Evolutionary conservation across 2,329 filamentous ascomycete genomes (phyloP), one percentile per base, ranked within the genome.

Genomic region (Penicillium sp.): DNA sequence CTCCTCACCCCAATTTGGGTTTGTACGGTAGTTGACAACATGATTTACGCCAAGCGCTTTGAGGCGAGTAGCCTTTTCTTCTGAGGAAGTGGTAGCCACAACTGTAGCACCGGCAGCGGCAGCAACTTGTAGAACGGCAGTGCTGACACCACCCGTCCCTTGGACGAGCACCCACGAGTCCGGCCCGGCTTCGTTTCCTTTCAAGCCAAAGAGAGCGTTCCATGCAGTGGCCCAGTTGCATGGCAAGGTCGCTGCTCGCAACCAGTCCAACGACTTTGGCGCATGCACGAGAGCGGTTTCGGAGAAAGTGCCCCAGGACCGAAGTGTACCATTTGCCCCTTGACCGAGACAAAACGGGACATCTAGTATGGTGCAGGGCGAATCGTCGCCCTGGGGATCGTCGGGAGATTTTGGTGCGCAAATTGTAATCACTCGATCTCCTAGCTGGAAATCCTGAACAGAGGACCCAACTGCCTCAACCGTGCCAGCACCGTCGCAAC

Each of bases 61-160:
- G 26, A 87, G 76, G 23, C 72, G 69, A 41, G 82, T 78, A 3
- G 74, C 81, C 71, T 87, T 87, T 7, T 77, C 75, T 0, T 73
- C 69, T 0, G 80, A 81, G 0, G 83, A 85, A 0, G 85, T 87
- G 0, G 85, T 88, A 0, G 85, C 84, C 56, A 88, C 84, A 61
- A 88, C 85, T 7, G 71, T 80, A 0, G 85, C 85, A 30, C 84
- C 85, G 0, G 81, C 83, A 0, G 84, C 84, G 64, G 72, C 71
- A 44, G 77, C 76, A 3, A 64, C 11, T 48, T 58, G 58, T 0
- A 84, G 61, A 0, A 79, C 81, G 60, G 83, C 83, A 26, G 84
- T 76, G 31, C 75, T 79, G 19, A 85, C 83, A 45, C 83, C 83
- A 6, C 83, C 83, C 0, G 82, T 85, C 3, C 83, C 83, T 64